phyloP scores from a whole-genome alignment of 2,329 filamentous ascomycete genomes.

The Fusarium brevicatenulatum region DNA sequence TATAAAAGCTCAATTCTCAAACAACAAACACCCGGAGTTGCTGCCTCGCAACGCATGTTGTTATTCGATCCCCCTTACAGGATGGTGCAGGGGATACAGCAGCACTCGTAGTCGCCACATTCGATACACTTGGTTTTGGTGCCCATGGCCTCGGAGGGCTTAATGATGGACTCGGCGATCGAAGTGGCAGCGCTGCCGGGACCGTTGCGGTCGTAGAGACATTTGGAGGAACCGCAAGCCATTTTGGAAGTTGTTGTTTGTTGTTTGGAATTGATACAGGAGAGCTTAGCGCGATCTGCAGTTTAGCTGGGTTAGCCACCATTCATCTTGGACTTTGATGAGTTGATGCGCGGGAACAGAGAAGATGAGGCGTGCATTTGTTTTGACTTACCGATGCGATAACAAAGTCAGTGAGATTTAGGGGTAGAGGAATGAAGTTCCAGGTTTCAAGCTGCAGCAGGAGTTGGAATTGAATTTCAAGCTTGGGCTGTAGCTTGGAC shows the following conservation, averaged over 20 bases:
- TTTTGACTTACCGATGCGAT: constrained; percentile 1
- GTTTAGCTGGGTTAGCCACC: constrained; percentile 3
- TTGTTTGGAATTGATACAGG: neutral
- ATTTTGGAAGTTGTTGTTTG: constrained; percentile 26
- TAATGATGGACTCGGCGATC: constrained; percentile 61
- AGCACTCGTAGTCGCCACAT: constrained; percentile 55
- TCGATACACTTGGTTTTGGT: constrained; percentile 45
- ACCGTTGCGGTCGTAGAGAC: constrained; percentile 51
- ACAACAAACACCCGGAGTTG: neutral
- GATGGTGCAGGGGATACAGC: constrained; percentile 65
- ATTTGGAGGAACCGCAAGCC: constrained; percentile 37
- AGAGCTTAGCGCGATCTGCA: constrained; percentile 5
- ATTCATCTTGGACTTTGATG: neutral
- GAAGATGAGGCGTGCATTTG: neutral
- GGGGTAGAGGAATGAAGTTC: neutral
- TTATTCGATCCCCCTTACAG: constrained; percentile 50
- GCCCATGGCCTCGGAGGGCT: constrained; percentile 58
- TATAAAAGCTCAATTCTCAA: constrained; percentile 7
- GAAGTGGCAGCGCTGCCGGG: constrained; percentile 61
- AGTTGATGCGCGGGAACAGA: neutral
- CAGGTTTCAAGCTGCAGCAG: neutral
- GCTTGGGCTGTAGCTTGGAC: constrained; percentile 17
- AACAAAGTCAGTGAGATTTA: neutral
- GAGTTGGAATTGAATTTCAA: constrained; percentile 4
- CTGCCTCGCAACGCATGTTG: neutral